Evolutionary conservation across 345 rosid genomes (phyloP), one percentile per base, ranked within the genome.

Genomic region (Cochlearia excelsa): DNA sequence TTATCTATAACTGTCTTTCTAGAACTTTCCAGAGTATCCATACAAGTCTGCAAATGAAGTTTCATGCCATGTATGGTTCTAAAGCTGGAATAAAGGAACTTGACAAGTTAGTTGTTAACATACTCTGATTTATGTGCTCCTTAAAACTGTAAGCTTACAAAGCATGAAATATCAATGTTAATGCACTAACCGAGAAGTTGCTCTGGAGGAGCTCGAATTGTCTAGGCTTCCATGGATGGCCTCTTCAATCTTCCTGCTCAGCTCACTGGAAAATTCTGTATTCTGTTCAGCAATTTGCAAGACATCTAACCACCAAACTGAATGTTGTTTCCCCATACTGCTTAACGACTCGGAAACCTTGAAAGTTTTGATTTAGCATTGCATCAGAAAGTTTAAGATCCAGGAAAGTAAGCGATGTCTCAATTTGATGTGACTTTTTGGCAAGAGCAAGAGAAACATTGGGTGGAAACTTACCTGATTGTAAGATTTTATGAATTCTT

Each of bases 261-360:
- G 73, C 75, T 86, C 98, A 34, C 58, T 67, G 41, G 82, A 70
- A 44, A 78, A 71, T 35, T 84, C 96, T 62, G 77, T 77, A 69
- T 79, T 79, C 72, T 74, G 75, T 74, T 86, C 97, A 45, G 79
- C 75, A 66, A 74, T 73, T 76, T 78, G 60, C 63, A 92, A 84
- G 42, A 82, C 86, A 72, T 88, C 89, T 75, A 88, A 76, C 98
- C 98, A 92, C 98, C 98, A 92, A 72, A 59, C 54, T 35, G 75
- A 71, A 53, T 61, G 46, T 63, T 78, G 79, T 68, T 77, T 59
- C 63, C 79, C 75, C 63, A 66, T 61, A 33, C 76, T 75, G 30
- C 70, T 67, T 43, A 74, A 68, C 54, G 79, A 79, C 67, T 79
- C 73, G 52, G 69, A 70, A 78, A 86, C 96, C 98, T 92, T 70